A percentile compares a stretch with the other conserved stretches of the same genome.
phyloP scores from a whole-genome alignment of 495 filamentous ascomycete genomes.

The Rostrohypoxylon terebratum region DNA sequence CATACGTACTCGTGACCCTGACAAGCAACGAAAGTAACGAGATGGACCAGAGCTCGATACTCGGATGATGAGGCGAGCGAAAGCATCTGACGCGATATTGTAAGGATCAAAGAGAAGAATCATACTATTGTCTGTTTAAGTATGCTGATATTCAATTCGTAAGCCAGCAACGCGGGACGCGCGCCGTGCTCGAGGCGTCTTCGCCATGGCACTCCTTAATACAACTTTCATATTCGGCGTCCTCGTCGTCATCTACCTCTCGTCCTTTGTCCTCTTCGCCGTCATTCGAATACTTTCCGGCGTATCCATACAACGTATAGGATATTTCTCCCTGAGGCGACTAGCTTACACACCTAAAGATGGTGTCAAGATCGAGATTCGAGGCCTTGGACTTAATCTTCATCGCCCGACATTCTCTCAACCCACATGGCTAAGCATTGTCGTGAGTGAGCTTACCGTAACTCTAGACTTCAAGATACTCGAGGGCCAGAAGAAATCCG shows the following conservation, averaged over 20 bases:
- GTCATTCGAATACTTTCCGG: slow-evolving; percentile 92
- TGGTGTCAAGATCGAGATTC: slow-evolving; percentile 88
- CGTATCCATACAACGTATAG: slow-evolving; percentile 93
- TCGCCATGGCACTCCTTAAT: slow-evolving; percentile 63
- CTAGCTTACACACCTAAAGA: slow-evolving; percentile 88
- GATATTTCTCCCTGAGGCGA: slow-evolving; percentile 89
- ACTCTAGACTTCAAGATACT: slow-evolving; percentile 79
- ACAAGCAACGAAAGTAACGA: slow-evolving; percentile 18
- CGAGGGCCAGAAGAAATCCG: slow-evolving; percentile 57
- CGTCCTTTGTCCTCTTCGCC: slow-evolving; percentile 92
- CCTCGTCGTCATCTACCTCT: slow-evolving; percentile 86
- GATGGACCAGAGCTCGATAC: slow-evolving; percentile 37
- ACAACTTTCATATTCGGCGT: slow-evolving; percentile 87
- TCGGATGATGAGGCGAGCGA: slow-evolving; percentile 45
- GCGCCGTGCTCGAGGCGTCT: slow-evolving; percentile 40
- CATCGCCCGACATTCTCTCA: slow-evolving; percentile 96
- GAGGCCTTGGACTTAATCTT: slow-evolving; percentile 85
- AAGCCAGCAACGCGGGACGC: slow-evolving; percentile 44
- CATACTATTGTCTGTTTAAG: background rate
- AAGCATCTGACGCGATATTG: slow-evolving; percentile 37
- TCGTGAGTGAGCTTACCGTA: slow-evolving; percentile 84
- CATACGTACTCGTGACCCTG: background rate
- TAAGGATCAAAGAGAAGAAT: slow-evolving; percentile 29
- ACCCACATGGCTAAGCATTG: slow-evolving; percentile 95
- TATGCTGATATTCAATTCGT: slow-evolving; percentile 30